A percentile compares a stretch with the other conserved stretches of the same genome.
Conservation (phyloP, 2,329 filamentous ascomycete species). For the Colletotrichum musicola region DNA sequence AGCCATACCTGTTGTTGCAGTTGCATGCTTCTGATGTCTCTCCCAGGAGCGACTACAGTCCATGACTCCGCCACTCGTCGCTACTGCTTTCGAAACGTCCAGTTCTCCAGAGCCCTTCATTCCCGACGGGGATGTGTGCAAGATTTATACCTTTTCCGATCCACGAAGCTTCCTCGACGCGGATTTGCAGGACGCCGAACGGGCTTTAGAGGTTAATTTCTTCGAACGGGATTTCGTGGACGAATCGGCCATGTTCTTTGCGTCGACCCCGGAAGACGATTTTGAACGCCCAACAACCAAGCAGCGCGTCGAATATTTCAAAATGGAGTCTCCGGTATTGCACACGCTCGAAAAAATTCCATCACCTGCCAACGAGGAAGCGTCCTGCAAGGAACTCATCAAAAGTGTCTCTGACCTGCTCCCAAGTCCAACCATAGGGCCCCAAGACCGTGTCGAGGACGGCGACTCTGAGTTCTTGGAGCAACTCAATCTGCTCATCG, state of each 20-base stretch:
- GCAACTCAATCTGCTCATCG: slow-evolving; percentile 42
- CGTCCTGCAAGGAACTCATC: not conserved
- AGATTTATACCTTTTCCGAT: slow-evolving; percentile 48
- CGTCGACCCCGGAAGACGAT: not conserved
- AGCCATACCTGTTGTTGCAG: not conserved
- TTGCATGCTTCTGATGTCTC: slow-evolving; percentile 27
- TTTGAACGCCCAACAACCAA: too few relatives aligned
- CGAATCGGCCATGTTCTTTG: too few relatives aligned
- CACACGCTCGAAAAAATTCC: too few relatives aligned
- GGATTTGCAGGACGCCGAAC: slow-evolving; percentile 27
- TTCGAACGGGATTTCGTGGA: too few relatives aligned
- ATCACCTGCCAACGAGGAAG: too few relatives aligned
- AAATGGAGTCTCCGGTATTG: too few relatives aligned
- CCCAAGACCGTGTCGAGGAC: not conserved
- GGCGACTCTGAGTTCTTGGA: slow-evolving; percentile 42
- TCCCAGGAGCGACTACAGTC: not conserved
- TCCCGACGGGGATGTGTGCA: slow-evolving; percentile 38
- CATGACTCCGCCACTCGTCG: slow-evolving; percentile 15
- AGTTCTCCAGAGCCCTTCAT: slow-evolving; percentile 36
- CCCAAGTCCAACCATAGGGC: not conserved
- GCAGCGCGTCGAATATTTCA: too few relatives aligned
- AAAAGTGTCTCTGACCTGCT: not conserved
- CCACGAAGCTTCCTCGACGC: slow-evolving; percentile 44
- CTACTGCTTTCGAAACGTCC: not conserved
- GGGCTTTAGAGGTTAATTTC: not conserved